Base-by-base conservation (phyloP, 2,329 filamentous ascomycete species). In the Aureobasidium sp. region DNA sequence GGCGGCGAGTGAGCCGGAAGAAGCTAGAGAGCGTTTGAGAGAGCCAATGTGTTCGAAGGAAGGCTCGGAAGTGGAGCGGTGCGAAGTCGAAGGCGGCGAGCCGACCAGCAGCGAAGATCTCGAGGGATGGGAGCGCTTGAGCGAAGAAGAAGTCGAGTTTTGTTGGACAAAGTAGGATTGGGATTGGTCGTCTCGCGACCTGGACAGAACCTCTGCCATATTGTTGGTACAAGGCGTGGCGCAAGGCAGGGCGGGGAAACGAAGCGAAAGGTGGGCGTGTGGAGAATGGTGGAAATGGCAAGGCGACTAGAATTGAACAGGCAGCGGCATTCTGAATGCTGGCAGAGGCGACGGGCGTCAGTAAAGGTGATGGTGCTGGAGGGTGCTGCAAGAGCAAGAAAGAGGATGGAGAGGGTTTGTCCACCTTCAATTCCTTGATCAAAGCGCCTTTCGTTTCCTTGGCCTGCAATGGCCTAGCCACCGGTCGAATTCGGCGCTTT, bases 191-290 rank as follows among this genome's bases (percentile, higher is more conserved):
- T 79, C 75, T 37, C 75, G 72, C 70, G 77, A 68, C 62, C 67
- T 68, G 46, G 73, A 71, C 51, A 79, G 69, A 15, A 79, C 76
- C 67, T 79, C 75, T 41, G 77, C 73, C 77, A 79, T 79, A 29
- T 57, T 57, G 53, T 44, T 57, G 53, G 34, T 41, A 10, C 46
- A 32, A 48, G 46, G 3, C 32, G 57, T 60, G 46, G 57, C 55
- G 55, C 55, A 39, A 23, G 34, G 46, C 37, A 39, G 27, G 46
- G 57, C 46, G 57, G 57, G 46, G 57, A 51, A 60, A 48, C 20
- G 55, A 48, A 48, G 42, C 42, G 41, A 47, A 59, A n/a, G 27
- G 39, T 57, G 42, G 9, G 17, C 7, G 55, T n/a, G 34, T 8
- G 8, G 23, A 5, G 34, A n/a, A 42, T 26, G 23, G 56, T 29